Evolutionary conservation across 139 green algal species (phyloP).

Genomic region (Dunaliella sp.): DNA sequence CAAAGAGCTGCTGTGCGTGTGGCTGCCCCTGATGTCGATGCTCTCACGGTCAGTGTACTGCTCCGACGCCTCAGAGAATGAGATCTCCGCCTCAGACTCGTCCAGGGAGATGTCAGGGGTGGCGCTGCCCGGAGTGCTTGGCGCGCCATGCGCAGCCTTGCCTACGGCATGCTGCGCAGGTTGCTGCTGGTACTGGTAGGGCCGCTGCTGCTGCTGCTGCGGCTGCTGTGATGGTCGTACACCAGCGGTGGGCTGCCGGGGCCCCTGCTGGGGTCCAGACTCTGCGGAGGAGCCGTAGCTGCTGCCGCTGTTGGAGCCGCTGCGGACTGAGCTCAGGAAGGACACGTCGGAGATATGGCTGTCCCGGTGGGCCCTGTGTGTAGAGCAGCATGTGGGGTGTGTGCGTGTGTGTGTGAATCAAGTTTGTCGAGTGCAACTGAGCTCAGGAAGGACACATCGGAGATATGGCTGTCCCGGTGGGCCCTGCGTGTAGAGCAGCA

Average conservation of each 20-base stretch:
- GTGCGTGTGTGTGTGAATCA: too few species aligned
- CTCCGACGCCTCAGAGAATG: neutral
- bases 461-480: neutral
- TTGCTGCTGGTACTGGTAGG: neutral
- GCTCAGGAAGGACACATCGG: neutral
- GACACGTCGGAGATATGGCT: neutral
- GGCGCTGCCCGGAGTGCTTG: too few species aligned
- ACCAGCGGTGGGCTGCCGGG: neutral
- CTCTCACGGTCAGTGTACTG: neutral
- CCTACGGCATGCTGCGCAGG: too few species aligned
- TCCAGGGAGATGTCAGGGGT: neutral
- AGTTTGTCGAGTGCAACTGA: too few species aligned
- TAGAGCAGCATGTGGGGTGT: too few species aligned
- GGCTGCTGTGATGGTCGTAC: neutral
- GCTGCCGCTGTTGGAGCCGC: neutral
- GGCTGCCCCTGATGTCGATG: neutral
- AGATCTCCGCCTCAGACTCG: too few species aligned
- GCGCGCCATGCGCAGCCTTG: too few species aligned
- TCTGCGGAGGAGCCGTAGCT: neutral
- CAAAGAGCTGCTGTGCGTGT: neutral
- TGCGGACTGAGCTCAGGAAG: neutral
- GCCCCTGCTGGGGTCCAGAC: neutral
- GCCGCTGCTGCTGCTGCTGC: neutral
- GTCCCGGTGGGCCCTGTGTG: neutral
- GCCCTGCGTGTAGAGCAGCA: neutral